phyloP scores from a whole-genome alignment of 192 early-diverging fungal species.

The Backusella sp. region DNA sequence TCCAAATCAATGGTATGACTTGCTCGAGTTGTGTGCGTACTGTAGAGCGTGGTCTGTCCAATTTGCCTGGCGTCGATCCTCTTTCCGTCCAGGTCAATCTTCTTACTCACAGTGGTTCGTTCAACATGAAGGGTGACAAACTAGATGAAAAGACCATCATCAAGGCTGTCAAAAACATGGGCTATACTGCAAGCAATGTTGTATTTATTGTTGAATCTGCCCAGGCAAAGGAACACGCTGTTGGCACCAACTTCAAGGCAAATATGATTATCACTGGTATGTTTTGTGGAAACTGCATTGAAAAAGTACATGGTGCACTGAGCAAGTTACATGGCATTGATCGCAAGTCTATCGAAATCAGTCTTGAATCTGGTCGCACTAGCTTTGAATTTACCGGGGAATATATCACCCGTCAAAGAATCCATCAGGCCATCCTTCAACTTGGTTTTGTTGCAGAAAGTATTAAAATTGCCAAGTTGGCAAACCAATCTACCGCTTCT shows the following conservation, averaged over 20 bases:
- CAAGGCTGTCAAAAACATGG: constrained; percentile 19
- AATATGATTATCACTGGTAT: constrained; percentile 43
- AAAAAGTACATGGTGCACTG: constrained; percentile 37
- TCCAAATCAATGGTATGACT: constrained; percentile 92
- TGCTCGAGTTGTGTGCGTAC: constrained; percentile 90
- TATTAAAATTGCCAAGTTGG: constrained; percentile 59
- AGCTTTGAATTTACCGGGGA: constrained; percentile 38
- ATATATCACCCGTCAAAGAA: constrained; percentile 29
- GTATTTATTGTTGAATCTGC: background rate
- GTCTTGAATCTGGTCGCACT: constrained; percentile 58
- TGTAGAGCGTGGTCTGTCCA: constrained; percentile 71
- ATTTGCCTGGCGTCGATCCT: constrained; percentile 54
- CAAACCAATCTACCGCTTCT: constrained; percentile 71
- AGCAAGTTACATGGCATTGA: constrained; percentile 29
- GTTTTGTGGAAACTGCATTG: constrained; percentile 38
- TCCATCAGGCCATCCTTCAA: constrained; percentile 37
- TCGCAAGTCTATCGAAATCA: constrained; percentile 29
- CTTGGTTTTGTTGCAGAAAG: constrained; percentile 45
- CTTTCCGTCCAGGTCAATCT: constrained; percentile 78
- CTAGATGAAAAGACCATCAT: constrained; percentile 11
- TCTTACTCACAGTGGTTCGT: constrained; percentile 74
- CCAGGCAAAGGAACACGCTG: background rate
- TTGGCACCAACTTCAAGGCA: constrained; percentile 9
- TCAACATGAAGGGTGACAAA: constrained; percentile 8
- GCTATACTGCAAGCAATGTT: constrained; percentile 20